phyloP scores from a whole-genome alignment of 305 asterid species.

The Salvia sclarea region DNA sequence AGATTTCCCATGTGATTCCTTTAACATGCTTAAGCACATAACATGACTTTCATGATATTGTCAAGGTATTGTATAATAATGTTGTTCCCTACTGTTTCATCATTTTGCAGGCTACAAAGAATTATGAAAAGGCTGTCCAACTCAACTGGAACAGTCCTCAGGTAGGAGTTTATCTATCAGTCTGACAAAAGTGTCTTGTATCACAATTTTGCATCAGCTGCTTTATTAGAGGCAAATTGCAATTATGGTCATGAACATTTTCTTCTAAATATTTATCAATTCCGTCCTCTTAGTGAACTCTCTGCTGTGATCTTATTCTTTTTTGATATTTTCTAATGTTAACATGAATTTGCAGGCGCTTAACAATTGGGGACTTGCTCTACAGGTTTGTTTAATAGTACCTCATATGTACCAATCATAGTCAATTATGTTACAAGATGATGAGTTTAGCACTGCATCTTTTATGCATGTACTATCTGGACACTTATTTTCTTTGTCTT shows the following conservation, averaged over 20 bases:
- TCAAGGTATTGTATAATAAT: slow-evolving; percentile 13
- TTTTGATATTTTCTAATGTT: slow-evolving; percentile 28
- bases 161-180: slow-evolving; percentile 49
- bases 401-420: slow-evolving; percentile 17
- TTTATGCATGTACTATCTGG: slow-evolving; percentile 25
- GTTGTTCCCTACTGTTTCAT: slow-evolving; percentile 30
- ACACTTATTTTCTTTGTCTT: slow-evolving; percentile 13
- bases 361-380: slow-evolving; percentile 99
- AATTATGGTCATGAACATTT: not conserved
- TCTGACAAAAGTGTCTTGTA: slow-evolving; percentile 12
- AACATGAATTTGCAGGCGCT: slow-evolving; percentile 65
- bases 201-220: slow-evolving; percentile 15
- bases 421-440: slow-evolving; percentile 23
- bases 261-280: not conserved
- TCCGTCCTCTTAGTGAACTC: not conserved
- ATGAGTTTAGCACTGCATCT: slow-evolving; percentile 24
- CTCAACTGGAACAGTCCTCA: slow-evolving; percentile 99
- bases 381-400: slow-evolving; percentile 66
- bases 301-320: slow-evolving; percentile 4
- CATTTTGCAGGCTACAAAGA: slow-evolving; percentile 79
- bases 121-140: slow-evolving; percentile 94
- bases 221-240: not conserved
- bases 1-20: slow-evolving; percentile 1
- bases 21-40: slow-evolving; percentile 23
- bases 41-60: slow-evolving; percentile 14